Evolutionary conservation across 371 early-diverging fungal species (phyloP).

Genomic region (Mucor circinelloides): DNA sequence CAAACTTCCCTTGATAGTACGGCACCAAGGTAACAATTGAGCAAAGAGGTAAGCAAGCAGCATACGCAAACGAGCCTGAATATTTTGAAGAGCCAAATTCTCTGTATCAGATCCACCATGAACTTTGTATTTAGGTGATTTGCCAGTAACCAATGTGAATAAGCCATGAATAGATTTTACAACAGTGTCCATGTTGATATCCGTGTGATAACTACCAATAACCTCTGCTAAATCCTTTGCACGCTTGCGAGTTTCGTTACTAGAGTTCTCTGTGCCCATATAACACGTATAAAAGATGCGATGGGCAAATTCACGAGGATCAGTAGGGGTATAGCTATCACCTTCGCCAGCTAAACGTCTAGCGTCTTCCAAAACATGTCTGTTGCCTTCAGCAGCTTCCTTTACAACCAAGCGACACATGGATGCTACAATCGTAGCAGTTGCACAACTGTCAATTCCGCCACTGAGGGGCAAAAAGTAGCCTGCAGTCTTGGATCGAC

Average conservation of each 20-base stretch:
- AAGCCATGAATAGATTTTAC: constrained; percentile 76
- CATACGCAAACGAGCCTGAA: constrained; percentile 97
- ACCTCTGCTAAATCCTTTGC: constrained; percentile 78
- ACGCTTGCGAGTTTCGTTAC: constrained; percentile 80
- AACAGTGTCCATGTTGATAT: constrained; percentile 86
- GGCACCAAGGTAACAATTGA: constrained; percentile 90
- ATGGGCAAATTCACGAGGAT: constrained; percentile 81
- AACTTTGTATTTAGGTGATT: constrained; percentile 77
- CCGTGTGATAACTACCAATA: constrained; percentile 92
- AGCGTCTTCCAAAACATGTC: constrained; percentile 76
- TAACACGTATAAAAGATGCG: constrained; percentile 94
- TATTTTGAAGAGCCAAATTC: constrained; percentile 96
- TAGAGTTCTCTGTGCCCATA: constrained; percentile 94
- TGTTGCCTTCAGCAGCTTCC: constrained; percentile 64
- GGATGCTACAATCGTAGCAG: constrained; percentile 90
- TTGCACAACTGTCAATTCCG: constrained; percentile 96
- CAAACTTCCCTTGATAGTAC: constrained; percentile 74
- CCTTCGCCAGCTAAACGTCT: constrained; percentile 65
- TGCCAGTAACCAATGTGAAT: constrained; percentile 79
- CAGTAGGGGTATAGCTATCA: constrained; percentile 67
- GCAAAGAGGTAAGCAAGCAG: constrained; percentile 94
- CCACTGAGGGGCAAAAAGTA: constrained; percentile 97
- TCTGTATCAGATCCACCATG: constrained; percentile 88
- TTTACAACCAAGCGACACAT: constrained; percentile 92
- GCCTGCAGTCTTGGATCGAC: constrained; percentile 87